Evolutionary conservation across 129 eudicot genomes (phyloP).

Genomic region (Helianthus tuberosus): DNA sequence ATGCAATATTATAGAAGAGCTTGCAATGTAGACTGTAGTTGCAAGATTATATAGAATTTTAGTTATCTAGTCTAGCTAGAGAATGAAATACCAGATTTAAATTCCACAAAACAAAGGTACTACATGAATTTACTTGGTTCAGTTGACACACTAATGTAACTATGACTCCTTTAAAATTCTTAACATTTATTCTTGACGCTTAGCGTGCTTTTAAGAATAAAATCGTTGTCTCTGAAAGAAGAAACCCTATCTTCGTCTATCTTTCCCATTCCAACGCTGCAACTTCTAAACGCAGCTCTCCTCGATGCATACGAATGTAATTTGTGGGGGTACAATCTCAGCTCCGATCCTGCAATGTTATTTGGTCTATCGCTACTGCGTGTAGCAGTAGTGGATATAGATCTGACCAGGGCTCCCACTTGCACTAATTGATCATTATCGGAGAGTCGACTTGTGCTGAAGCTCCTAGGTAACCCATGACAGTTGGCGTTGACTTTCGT

Average conservation of each 20-base stretch:
- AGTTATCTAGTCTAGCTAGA: too few species aligned
- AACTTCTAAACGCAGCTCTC: conserved; percentile 17
- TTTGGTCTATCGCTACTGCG: not conserved
- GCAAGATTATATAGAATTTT: too few species aligned
- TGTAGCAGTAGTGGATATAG: not conserved
- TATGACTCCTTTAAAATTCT: not conserved
- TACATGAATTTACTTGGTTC: conserved; percentile 2
- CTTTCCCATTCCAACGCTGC: conserved; percentile 18
- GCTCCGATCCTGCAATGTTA: not conserved
- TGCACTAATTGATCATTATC: not conserved
- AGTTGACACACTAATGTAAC: not conserved
- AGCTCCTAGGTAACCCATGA: conserved; percentile 1
- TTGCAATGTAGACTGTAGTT: too few species aligned
- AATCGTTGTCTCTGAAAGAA: conserved; percentile 1
- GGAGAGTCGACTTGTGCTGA: conserved; percentile 9
- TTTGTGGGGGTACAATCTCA: not conserved
- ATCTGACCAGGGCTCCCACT: not conserved
- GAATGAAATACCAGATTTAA: too few species aligned
- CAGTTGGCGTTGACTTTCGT: not conserved
- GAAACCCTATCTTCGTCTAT: conserved; percentile 29
- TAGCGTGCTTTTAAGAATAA: not conserved
- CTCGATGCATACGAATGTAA: not conserved
- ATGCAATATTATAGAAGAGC: too few species aligned
- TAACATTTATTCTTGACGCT: not conserved
- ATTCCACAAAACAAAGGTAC: too few species aligned